phyloP scores from a whole-genome alignment of 2,329 filamentous ascomycete genomes.

The Elsinoe fawcettii region DNA sequence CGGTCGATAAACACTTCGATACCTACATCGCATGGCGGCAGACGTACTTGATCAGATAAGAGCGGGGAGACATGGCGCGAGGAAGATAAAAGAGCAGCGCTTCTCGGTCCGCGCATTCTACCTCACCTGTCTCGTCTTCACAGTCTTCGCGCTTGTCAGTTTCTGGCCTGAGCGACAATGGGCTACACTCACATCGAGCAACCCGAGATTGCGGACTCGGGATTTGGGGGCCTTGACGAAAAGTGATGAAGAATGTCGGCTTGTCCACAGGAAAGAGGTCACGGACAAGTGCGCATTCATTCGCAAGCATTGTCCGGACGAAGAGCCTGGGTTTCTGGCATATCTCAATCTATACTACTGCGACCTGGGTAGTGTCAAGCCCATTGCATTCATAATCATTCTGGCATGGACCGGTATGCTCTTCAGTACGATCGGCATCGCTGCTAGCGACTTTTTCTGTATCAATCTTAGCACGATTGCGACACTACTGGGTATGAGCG shows the following conservation, averaged over 20 bases:
- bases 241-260: constrained; percentile 53
- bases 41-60: background rate
- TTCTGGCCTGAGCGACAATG: background rate
- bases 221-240: constrained; percentile 10
- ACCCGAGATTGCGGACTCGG: background rate
- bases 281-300: constrained; percentile 83
- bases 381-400: constrained; percentile 70
- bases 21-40: constrained; percentile 7
- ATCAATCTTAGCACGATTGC: constrained; percentile 93
- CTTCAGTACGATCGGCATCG: constrained; percentile 95
- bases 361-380: constrained; percentile 57
- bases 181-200: background rate
- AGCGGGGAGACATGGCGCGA: constrained; percentile 3
- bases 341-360: constrained; percentile 94
- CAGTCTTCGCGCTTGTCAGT: constrained; percentile 15
- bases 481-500: constrained; percentile 80
- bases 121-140: constrained; percentile 16
- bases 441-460: constrained; percentile 96
- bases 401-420: constrained; percentile 78
- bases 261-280: constrained; percentile 59
- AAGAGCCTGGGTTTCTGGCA: constrained; percentile 80
- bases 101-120: constrained; percentile 19
- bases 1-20: background rate
- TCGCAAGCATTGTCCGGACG: constrained; percentile 70
- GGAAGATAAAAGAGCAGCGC: background rate